A percentile compares a stretch with the other conserved stretches of the same genome.
Evolutionary conservation across 2,329 filamentous ascomycete species (phyloP).

Genomic region (Pseudocercospora pini-densiflorae): DNA sequence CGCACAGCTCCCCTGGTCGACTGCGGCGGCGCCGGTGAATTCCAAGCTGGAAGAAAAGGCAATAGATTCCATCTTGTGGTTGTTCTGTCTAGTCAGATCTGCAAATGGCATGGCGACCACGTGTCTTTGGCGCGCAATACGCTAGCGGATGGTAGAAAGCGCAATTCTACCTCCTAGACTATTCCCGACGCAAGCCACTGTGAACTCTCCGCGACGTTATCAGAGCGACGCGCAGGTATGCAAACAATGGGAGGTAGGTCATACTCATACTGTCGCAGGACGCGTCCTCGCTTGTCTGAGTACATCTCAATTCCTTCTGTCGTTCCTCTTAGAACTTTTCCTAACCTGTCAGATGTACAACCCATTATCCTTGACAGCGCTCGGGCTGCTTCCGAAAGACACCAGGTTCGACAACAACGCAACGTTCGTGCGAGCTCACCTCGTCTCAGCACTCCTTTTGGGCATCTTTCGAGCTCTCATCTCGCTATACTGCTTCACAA

Average conservation of each 20-base stretch:
- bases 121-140: background rate
- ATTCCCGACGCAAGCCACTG: background rate
- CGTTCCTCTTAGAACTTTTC: background rate
- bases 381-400: background rate
- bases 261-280: too few relatives aligned
- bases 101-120: background rate
- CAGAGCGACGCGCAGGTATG: too few relatives aligned
- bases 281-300: too few relatives aligned
- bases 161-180: background rate
- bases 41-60: too few relatives aligned
- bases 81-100: background rate
- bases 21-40: too few relatives aligned
- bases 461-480: constrained; percentile 16
- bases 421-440: constrained; percentile 19
- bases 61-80: too few relatives aligned
- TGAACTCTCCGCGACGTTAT: background rate
- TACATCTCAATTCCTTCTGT: background rate
- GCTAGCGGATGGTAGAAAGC: background rate
- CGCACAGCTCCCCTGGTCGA: too few relatives aligned
- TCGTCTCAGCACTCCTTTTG: constrained; percentile 12
- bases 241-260: too few relatives aligned
- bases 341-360: constrained; percentile 8
- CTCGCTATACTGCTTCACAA: constrained; percentile 23
- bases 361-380: background rate
- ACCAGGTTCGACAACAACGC: constrained; percentile 14